Conservation (phyloP, 2,329 filamentous ascomycete species). For the Lasiodiplodia sp. region DNA sequence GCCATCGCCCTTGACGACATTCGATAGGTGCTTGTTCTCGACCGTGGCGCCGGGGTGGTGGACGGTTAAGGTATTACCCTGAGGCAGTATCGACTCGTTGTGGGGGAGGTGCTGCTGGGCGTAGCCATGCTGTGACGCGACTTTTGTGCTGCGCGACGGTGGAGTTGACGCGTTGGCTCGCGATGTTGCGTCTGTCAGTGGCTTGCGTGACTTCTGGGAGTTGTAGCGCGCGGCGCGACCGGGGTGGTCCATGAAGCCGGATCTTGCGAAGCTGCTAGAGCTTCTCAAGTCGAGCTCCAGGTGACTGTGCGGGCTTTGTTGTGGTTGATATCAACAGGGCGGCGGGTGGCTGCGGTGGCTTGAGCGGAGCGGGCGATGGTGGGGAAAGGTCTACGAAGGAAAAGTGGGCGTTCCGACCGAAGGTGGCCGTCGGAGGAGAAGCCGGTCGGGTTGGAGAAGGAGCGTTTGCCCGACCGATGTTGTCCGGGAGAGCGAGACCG, state of each 20-base stretch:
- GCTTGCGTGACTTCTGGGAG: conserved; percentile 42
- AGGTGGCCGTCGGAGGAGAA: conserved; percentile 1
- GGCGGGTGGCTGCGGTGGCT: neutral
- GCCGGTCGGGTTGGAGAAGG: neutral
- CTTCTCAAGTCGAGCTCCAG: neutral
- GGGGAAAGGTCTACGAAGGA: neutral
- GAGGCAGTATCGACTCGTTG: conserved; percentile 54
- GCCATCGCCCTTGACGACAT: conserved; percentile 56
- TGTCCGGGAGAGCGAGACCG: conserved; percentile 5
- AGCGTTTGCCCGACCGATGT: neutral
- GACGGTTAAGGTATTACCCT: conserved; percentile 50
- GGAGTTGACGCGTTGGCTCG: conserved; percentile 42
- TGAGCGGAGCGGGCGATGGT: neutral
- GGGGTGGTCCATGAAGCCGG: conserved; percentile 41
- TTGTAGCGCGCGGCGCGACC: conserved; percentile 35
- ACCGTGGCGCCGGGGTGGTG: conserved; percentile 39
- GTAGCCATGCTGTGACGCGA: conserved; percentile 11
- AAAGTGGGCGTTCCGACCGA: neutral
- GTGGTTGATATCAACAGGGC: neutral
- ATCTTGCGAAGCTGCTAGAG: conserved; percentile 11
- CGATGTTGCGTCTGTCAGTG: conserved; percentile 44
- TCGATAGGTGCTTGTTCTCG: conserved; percentile 63
- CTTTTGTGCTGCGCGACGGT: conserved; percentile 16
- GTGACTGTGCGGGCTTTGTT: neutral
- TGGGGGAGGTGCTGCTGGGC: conserved; percentile 43